Percentiles rank a stretch among this genome's conserved stretches.
Evolutionary conservation across 768 basidiomycete species (phyloP).

Genomic region (Myochromella boudieri): DNA sequence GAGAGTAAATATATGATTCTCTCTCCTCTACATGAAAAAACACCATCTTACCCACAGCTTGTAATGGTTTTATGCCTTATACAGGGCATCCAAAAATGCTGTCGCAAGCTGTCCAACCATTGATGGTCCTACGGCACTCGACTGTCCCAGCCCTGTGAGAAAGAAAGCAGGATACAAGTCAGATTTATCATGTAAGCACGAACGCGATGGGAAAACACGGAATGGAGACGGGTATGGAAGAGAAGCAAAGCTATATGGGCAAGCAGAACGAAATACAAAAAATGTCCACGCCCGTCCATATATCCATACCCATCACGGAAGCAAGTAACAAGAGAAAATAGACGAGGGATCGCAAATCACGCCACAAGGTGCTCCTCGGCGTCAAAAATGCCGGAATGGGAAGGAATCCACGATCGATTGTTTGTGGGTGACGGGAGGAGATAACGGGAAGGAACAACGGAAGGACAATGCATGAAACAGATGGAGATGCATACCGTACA

Average conservation of each 20-base stretch:
- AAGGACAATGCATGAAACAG: not conserved
- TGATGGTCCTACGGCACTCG: slow-evolving; percentile 77
- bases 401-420: not conserved
- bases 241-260: no score
- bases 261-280: no score
- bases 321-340: not conserved
- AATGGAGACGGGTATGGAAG: slow-evolving; percentile 4
- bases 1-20: no score
- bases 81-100: slow-evolving; percentile 80
- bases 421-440: not conserved
- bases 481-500: slow-evolving; percentile 67
- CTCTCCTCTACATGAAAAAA: no score
- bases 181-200: no score
- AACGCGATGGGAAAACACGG: not conserved
- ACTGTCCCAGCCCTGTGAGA: slow-evolving; percentile 73
- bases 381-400: not conserved
- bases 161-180: not conserved
- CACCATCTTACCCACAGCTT: no score
- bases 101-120: slow-evolving; percentile 78
- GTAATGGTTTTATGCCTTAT: slow-evolving; percentile 66
- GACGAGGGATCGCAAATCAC: not conserved
- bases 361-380: not conserved
- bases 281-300: no score
- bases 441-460: not conserved
- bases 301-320: not conserved